A percentile compares a stretch with the other conserved stretches of the same genome.
Conservation (phyloP, 768 basidiomycete genomes). For the Termitomyces titanicus region DNA sequence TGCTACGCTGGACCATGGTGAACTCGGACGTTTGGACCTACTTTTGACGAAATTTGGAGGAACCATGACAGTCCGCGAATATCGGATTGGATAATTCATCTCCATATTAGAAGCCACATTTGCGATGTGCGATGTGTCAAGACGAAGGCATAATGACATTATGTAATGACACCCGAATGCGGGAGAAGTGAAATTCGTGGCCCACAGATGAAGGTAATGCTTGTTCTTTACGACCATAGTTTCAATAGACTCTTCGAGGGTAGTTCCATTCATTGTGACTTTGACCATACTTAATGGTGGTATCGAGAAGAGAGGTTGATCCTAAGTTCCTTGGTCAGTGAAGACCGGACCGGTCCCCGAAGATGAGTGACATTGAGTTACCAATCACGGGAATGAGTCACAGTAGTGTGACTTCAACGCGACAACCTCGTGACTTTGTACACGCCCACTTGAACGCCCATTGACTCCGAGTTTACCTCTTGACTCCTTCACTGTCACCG, state of each 20-base stretch:
- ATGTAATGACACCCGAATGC: too few relatives aligned
- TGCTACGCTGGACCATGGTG: background rate
- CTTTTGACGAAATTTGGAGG: background rate
- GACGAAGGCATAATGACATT: too few relatives aligned
- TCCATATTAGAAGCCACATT: background rate
- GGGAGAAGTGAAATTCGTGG: too few relatives aligned
- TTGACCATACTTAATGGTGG: constrained; percentile 39
- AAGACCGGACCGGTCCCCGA: background rate
- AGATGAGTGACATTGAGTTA: too few relatives aligned
- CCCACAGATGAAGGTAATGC: constrained; percentile 56
- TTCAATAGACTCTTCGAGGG: constrained; percentile 54
- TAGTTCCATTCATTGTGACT: constrained; percentile 44
- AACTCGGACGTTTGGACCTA: background rate
- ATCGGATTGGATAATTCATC: background rate
- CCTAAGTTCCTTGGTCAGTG: too few relatives aligned
- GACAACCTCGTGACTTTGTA: constrained; percentile 2
- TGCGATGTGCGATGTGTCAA: too few relatives aligned
- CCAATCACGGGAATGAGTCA: background rate
- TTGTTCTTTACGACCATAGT: constrained; percentile 64
- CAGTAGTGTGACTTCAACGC: background rate
- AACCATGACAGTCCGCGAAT: constrained; percentile 10
- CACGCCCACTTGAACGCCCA: too few relatives aligned
- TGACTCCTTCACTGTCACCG: constrained; percentile 1
- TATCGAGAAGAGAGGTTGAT: background rate
- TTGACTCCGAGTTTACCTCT: too few relatives aligned